Evolutionary conservation across 192 early-diverging fungal species (phyloP).

Genomic region (Rhizophlyctis rosea): DNA sequence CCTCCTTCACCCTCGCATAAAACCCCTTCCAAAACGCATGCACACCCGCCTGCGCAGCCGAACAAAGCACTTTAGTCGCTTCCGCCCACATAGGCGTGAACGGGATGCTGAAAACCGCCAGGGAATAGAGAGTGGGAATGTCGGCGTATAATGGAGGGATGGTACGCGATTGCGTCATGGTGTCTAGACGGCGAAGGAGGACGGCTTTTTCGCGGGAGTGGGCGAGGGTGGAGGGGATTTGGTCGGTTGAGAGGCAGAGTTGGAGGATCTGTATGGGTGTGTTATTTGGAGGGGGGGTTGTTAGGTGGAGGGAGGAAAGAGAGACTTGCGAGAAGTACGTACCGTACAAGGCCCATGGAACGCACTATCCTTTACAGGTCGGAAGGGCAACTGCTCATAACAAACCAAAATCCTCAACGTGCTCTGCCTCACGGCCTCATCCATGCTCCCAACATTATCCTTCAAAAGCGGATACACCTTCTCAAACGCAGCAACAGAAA

Average conservation of each 20-base stretch:
- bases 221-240: constrained; percentile 55
- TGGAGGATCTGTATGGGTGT: constrained; percentile 29
- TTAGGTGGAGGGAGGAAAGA: too few species aligned
- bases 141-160: constrained; percentile 71
- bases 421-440: constrained; percentile 55
- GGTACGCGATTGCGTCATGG: constrained; percentile 55
- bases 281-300: too few species aligned
- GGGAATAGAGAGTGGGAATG: constrained; percentile 58
- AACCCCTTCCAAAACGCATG: constrained; percentile 54
- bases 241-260: constrained; percentile 58
- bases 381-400: constrained; percentile 59
- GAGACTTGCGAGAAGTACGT: too few species aligned
- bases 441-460: constrained; percentile 57
- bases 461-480: constrained; percentile 51
- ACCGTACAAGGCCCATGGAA: constrained; percentile 21
- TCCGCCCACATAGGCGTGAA: constrained; percentile 84
- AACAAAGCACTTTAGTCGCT: constrained; percentile 41
- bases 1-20: neutral
- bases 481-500: constrained; percentile 42
- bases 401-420: constrained; percentile 65
- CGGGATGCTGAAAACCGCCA: constrained; percentile 75
- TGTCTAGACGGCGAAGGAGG: constrained; percentile 67
- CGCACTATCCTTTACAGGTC: constrained; percentile 24
- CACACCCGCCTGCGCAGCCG: neutral
- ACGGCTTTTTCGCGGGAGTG: constrained; percentile 78